A percentile compares a stretch with the other conserved stretches of the same genome.
Conservation (phyloP, 352 stramenopile genomes). For the Phytophthora europaea region DNA sequence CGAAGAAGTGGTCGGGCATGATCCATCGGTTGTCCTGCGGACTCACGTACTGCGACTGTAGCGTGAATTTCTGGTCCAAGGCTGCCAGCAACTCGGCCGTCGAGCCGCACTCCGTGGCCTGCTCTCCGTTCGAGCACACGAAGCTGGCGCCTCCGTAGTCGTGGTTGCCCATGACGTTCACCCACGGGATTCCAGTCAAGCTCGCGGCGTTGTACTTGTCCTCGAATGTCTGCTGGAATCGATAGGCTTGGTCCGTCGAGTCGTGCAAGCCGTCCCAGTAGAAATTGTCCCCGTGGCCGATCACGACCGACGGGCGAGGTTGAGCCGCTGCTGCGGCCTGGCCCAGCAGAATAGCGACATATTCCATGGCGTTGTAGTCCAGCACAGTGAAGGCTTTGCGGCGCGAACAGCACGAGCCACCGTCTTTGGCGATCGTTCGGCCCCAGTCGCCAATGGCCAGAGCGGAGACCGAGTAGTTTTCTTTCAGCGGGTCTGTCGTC, state of each 20-base stretch:
- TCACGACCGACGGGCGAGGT: slow-evolving; percentile 48
- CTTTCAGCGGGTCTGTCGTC: slow-evolving; percentile 40
- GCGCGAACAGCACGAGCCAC: slow-evolving; percentile 71
- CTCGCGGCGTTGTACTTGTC: slow-evolving; percentile 63
- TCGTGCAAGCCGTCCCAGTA: slow-evolving; percentile 83
- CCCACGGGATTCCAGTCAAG: slow-evolving; percentile 76
- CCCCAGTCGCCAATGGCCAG: slow-evolving; percentile 86
- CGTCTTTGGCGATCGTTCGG: slow-evolving; percentile 65
- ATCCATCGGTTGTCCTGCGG: slow-evolving; percentile 85
- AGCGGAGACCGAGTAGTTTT: slow-evolving; percentile 61
- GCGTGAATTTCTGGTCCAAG: slow-evolving; percentile 76
- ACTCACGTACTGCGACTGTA: slow-evolving; percentile 84
- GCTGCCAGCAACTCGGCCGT: slow-evolving; percentile 50
- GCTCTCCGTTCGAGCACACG: slow-evolving; percentile 64
- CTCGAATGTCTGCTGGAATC: slow-evolving; percentile 86
- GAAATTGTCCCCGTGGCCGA: slow-evolving; percentile 84
- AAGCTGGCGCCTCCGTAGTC: slow-evolving; percentile 87
- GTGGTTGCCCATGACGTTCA: slow-evolving; percentile 91
- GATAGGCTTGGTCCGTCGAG: slow-evolving; percentile 64
- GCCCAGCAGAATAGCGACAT: slow-evolving; percentile 65
- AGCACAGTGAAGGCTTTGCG: slow-evolving; percentile 66
- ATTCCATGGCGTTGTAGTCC: slow-evolving; percentile 81
- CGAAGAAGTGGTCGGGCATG: slow-evolving; percentile 87
- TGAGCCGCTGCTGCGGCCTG: slow-evolving; percentile 46
- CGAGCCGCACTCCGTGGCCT: slow-evolving; percentile 56